These are phyloP conservation scores for Erigeron canadensis DNA, from an alignment of 129 eudicot genomes.

Conservation along the genomic window DNA sequence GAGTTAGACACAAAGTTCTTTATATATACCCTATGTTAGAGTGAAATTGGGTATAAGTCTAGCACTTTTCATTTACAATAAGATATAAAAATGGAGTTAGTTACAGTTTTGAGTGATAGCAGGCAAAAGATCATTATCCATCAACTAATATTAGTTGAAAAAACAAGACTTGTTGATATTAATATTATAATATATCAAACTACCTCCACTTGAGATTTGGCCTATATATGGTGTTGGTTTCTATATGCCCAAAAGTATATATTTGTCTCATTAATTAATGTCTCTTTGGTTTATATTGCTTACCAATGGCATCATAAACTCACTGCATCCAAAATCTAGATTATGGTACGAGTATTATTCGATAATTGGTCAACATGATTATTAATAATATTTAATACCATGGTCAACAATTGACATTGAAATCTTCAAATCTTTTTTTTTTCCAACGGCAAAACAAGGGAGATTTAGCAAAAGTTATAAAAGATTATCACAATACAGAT, in stretches of 20 bases:
- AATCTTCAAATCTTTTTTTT: no score
- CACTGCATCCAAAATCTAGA: neutral
- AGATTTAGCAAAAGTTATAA: neutral
- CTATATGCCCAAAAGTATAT: slow-evolving; percentile 22
- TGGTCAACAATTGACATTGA: slow-evolving; percentile 10
- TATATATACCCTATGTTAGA: neutral
- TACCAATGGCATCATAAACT: slow-evolving; percentile 31
- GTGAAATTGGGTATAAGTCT: slow-evolving; percentile 6
- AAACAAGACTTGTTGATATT: slow-evolving; percentile 15
- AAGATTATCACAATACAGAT: neutral
- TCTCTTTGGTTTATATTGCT: slow-evolving; percentile 16
- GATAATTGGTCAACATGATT: slow-evolving; percentile 18
- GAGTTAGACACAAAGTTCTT: neutral
- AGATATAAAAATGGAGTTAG: neutral
- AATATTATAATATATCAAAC: neutral
- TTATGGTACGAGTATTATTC: neutral
- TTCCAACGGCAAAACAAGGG: no score
- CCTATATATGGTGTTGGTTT: slow-evolving; percentile 20
- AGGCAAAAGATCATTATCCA: slow-evolving; percentile 26
- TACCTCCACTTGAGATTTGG: slow-evolving; percentile 25
- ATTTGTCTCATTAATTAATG: slow-evolving; percentile 32
- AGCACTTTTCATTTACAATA: neutral
- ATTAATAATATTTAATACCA: slow-evolving; percentile 9
- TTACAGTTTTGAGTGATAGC: slow-evolving; percentile 23
- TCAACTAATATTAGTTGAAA: slow-evolving; percentile 32